phyloP scores from a whole-genome alignment of 768 basidiomycete species.

The Boletus huronensis region DNA sequence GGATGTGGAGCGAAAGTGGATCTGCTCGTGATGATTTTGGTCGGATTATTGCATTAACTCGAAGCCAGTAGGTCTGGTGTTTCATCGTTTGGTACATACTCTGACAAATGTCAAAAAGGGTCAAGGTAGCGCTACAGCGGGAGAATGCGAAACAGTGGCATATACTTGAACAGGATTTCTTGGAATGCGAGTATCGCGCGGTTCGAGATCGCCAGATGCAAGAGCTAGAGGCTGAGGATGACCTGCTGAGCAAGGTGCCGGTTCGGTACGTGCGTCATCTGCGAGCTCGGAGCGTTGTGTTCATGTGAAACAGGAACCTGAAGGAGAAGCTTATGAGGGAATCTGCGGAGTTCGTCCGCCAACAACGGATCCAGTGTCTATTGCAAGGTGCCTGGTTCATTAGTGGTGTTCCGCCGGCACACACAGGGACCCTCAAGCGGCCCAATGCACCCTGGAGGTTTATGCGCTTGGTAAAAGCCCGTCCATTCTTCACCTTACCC shows the following conservation, averaged over 20 bases:
- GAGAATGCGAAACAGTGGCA: constrained; percentile 81
- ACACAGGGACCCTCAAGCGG: constrained; percentile 45
- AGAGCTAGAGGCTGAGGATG: constrained; percentile 85
- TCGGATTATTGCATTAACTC: constrained; percentile 71
- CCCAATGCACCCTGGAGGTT: constrained; percentile 78
- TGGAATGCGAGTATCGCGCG: constrained; percentile 79
- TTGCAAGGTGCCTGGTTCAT: constrained; percentile 92
- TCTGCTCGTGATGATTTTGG: constrained; percentile 73
- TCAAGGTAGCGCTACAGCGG: constrained; percentile 69
- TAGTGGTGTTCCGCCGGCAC: constrained; percentile 58
- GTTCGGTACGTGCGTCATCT: constrained; percentile 56
- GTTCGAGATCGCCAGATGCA: constrained; percentile 87
- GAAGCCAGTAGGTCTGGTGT: constrained; percentile 68
- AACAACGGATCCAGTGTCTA: constrained; percentile 85
- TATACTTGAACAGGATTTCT: constrained; percentile 76
- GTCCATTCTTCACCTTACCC: background rate
- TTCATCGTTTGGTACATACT: background rate
- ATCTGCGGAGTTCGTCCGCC: constrained; percentile 84
- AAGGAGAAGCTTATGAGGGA: constrained; percentile 85
- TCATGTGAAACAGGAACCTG: constrained; percentile 56
- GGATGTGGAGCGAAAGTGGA: constrained; percentile 89
- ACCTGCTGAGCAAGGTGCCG: constrained; percentile 79
- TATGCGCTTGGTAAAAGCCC: constrained; percentile 65
- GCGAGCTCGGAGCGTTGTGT: background rate
- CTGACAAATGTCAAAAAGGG: constrained; percentile 40